Conservation (phyloP, 2,329 filamentous ascomycete species). For the Epichloe coenophiala region DNA sequence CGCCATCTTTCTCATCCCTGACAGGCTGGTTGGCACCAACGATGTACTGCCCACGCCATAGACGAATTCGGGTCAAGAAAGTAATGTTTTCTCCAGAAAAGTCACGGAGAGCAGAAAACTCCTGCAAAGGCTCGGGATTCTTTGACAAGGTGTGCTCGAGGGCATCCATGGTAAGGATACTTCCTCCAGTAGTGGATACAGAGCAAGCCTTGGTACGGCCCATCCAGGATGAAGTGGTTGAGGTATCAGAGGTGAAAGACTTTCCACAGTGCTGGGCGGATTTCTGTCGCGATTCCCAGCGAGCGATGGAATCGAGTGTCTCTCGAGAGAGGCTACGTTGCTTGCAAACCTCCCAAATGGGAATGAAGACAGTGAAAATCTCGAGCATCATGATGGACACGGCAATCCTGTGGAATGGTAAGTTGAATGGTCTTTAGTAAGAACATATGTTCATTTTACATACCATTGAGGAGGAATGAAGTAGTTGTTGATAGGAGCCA, state of each 20-base stretch:
- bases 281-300: constrained; percentile 31
- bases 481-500: constrained; percentile 37
- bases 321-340: constrained; percentile 32
- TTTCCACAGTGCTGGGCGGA: constrained; percentile 16
- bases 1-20: constrained; percentile 3
- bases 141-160: constrained; percentile 43
- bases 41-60: constrained; percentile 22
- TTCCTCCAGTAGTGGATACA: constrained; percentile 23
- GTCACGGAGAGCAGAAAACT: constrained; percentile 48
- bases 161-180: constrained; percentile 43
- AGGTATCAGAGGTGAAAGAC: constrained; percentile 21
- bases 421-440: background rate
- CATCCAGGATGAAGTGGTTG: constrained; percentile 23
- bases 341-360: constrained; percentile 41
- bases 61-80: constrained; percentile 44
- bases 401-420: constrained; percentile 29
- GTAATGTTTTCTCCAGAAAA: constrained; percentile 58
- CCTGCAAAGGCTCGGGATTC: constrained; percentile 42
- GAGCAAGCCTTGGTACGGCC: constrained; percentile 23
- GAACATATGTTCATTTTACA: constrained; percentile 10
- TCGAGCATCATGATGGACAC: constrained; percentile 50
- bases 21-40: constrained; percentile 10
- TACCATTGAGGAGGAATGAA: constrained; percentile 51
- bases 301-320: constrained; percentile 34
- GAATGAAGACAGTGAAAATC: constrained; percentile 49